phyloP scores from a whole-genome alignment of 352 stramenopile genomes.

The Plasmopara viticola region DNA sequence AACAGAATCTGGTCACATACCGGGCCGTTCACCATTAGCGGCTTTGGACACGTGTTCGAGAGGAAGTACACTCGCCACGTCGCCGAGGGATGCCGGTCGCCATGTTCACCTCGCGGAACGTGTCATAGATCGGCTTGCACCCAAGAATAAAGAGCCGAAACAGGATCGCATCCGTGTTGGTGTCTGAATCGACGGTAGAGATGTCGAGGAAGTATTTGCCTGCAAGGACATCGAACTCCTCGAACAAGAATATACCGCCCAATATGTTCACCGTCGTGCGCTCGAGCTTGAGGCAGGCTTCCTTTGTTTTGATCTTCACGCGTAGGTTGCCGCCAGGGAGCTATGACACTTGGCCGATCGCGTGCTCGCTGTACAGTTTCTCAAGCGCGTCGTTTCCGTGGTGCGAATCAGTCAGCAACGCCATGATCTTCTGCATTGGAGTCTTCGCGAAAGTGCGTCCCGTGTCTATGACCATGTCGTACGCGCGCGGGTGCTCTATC shows the following conservation, averaged over 20 bases:
- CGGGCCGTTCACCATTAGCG: not conserved
- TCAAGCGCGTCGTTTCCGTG: not conserved
- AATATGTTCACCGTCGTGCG: not conserved
- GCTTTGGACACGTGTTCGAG: not conserved
- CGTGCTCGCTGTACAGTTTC: not conserved
- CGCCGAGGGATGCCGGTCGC: not conserved
- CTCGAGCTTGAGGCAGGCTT: not conserved
- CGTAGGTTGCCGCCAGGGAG: not conserved
- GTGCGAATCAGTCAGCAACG: not conserved
- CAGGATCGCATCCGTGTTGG: not conserved
- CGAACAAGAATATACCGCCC: not conserved
- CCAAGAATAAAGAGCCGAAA: not conserved
- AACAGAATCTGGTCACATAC: not conserved
- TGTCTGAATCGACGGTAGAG: not conserved
- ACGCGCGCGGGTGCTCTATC: not conserved
- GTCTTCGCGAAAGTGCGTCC: not conserved
- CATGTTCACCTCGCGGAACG: not conserved
- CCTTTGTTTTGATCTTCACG: not conserved
- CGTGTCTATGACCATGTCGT: not conserved
- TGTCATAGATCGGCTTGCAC: not conserved
- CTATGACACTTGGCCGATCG: not conserved
- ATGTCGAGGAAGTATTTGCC: not conserved
- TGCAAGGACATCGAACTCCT: not conserved
- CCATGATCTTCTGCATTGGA: not conserved
- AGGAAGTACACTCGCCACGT: slow-evolving; percentile 1